Evolutionary conservation across 441 rosid genomes (phyloP), one percentile per base, ranked within the genome.

Genomic region (Syzygium malaccense): DNA sequence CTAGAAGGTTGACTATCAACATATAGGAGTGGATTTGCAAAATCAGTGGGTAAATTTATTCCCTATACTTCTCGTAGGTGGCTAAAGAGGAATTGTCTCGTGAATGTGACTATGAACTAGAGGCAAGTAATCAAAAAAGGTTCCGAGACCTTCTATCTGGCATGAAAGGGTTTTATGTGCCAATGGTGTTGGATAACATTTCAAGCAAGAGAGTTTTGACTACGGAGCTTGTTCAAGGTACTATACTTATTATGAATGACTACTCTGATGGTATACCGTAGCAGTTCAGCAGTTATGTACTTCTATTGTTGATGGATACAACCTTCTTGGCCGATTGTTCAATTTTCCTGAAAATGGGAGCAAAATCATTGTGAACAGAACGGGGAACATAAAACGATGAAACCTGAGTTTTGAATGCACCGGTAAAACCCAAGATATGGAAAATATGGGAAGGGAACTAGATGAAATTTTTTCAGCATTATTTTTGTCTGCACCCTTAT

Each of bases 51-150:
- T 41, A 55, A 85, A 37, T 55, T 55, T 85, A 28, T 45, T 55
- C 30, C 51, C 13, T 14, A 85, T 55, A 84, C 60, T 84, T 66
- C 86, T 83, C 89, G 87, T 90, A 98, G 99, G 99, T 98, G 80
- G 99, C 99, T 13, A 97, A 94, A 93, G 97, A 95, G 90, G 99
- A 98, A 92, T 90, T 97, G 88, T 93, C 98, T 79, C 94, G 94
- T 55, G 99, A 98, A 90, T 98, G 99, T 94, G 97, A 97, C 95
- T 98, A 97, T 90, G 95, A 92, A 85, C 87, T 97, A 85, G 99
- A 98, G 94, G 98, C 99, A 87, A 87, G 89, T 55, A 97, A 95
- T 92, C 98, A 97, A 95, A 98, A 97, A 92, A 92, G 92, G 55
- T 97, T 98, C 89, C 92, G 92, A 60, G 90, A 94, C 41, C 91